Conservation (phyloP, 805 yeast species). For the Candida broadrunensis region DNA sequence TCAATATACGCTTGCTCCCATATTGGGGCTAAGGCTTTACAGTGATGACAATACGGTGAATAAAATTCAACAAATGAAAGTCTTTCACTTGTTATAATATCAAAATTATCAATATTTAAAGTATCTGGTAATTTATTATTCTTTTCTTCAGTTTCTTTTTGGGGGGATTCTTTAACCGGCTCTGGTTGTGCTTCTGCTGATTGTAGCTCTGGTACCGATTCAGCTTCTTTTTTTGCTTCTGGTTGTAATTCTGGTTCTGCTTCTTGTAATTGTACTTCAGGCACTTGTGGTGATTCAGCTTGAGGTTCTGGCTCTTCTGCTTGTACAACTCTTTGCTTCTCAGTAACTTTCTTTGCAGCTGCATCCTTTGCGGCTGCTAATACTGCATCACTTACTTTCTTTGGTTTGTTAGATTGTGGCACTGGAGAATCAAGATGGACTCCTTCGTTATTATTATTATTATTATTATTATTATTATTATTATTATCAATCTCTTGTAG, state of each 20-base stretch:
- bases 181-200: not conserved
- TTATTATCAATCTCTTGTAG: not conserved
- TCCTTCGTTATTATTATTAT: not conserved
- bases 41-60: conserved; percentile 88
- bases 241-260: not conserved
- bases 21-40: conserved; percentile 71
- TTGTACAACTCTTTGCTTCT: too few species aligned
- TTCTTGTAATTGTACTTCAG: not conserved
- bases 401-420: not conserved
- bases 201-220: not conserved
- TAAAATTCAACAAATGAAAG: conserved; percentile 81
- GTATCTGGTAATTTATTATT: conserved; percentile 42
- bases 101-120: conserved; percentile 51
- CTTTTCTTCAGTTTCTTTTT: conserved; percentile 1
- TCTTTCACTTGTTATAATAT: conserved; percentile 45
- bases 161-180: too few species aligned
- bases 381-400: not conserved
- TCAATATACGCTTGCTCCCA: conserved; percentile 69
- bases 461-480: not conserved
- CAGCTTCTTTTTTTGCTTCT: not conserved
- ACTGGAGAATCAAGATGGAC: too few species aligned
- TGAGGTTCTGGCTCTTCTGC: too few species aligned
- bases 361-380: not conserved
- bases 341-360: not conserved
- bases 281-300: too few species aligned